Percentiles rank a stretch among this genome's conserved stretches.
Evolutionary conservation across 768 basidiomycete species (phyloP).

Genomic region (Pulveroboletus ravenelii): DNA sequence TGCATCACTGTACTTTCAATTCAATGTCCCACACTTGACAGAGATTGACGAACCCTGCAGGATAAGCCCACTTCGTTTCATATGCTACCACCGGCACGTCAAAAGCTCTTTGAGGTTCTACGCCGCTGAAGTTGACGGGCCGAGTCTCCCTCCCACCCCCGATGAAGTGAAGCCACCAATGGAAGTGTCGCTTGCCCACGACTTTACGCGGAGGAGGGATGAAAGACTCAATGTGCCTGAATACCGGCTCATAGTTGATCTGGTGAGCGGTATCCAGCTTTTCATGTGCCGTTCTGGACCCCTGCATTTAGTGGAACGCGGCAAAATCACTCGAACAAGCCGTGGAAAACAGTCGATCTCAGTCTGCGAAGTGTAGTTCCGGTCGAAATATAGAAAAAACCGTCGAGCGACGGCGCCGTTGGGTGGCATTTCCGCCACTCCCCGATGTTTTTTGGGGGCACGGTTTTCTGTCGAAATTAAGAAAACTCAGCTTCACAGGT

Average conservation of each 20-base stretch:
- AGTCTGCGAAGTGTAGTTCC: not conserved
- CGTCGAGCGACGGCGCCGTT: constrained; percentile 1
- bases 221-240: constrained; percentile 6
- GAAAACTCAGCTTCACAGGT: constrained; percentile 25
- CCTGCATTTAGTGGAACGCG: constrained; percentile 39
- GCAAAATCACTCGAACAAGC: constrained; percentile 34
- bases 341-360: constrained; percentile 9
- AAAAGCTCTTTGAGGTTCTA: constrained; percentile 61
- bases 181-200: constrained; percentile 32
- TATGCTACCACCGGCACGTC: constrained; percentile 54
- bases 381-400: not conserved
- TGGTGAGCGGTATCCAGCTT: constrained; percentile 29
- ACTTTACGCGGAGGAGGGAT: constrained; percentile 32
- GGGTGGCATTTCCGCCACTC: not conserved
- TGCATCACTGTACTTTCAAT: constrained; percentile 8
- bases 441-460: not conserved
- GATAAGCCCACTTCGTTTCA: constrained; percentile 26
- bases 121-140: constrained; percentile 38
- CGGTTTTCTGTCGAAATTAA: constrained; percentile 12
- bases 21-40: not conserved
- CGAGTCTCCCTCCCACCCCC: constrained; percentile 18
- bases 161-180: constrained; percentile 19
- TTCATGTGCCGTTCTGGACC: not conserved
- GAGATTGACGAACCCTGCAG: constrained; percentile 11
- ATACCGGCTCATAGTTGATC: constrained; percentile 35